Conservation (phyloP, 2,329 filamentous ascomycete species). For the Boeremia exigua region DNA sequence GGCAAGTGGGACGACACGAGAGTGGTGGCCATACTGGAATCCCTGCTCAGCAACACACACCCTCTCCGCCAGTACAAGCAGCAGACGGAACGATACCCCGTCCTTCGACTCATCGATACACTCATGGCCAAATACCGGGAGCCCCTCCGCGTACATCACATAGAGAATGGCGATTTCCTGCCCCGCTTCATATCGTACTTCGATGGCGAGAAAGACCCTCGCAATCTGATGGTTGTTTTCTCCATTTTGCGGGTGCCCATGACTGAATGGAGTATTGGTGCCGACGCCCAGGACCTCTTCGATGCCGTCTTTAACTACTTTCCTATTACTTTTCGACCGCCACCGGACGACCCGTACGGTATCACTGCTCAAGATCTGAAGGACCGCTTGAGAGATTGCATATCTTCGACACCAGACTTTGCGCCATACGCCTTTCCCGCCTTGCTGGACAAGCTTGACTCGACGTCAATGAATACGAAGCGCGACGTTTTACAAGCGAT, state of each 20-base stretch:
- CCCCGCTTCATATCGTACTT: slow-evolving; percentile 68
- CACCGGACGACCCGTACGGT: slow-evolving; percentile 71
- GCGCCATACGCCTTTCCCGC: slow-evolving; percentile 72
- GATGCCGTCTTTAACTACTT: slow-evolving; percentile 76
- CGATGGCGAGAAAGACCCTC: slow-evolving; percentile 71
- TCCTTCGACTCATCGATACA: slow-evolving; percentile 66
- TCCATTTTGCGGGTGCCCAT: slow-evolving; percentile 71
- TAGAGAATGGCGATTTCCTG: slow-evolving; percentile 60
- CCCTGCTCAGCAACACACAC: slow-evolving; percentile 60
- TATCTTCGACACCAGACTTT: slow-evolving; percentile 66
- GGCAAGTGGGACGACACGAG: slow-evolving; percentile 66
- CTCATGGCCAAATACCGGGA: slow-evolving; percentile 64
- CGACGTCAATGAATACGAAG: slow-evolving; percentile 72
- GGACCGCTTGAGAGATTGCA: slow-evolving; percentile 67
- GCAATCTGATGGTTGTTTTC: slow-evolving; percentile 74
- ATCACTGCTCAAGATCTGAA: slow-evolving; percentile 74
- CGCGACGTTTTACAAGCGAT: slow-evolving; percentile 71
- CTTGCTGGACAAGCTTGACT: slow-evolving; percentile 72
- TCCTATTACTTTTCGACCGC: slow-evolving; percentile 73
- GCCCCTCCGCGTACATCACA: slow-evolving; percentile 57
- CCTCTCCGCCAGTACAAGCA: slow-evolving; percentile 67
- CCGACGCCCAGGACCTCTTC: slow-evolving; percentile 64
- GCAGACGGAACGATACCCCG: slow-evolving; percentile 66
- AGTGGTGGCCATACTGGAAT: slow-evolving; percentile 59
- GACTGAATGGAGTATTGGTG: slow-evolving; percentile 70